Evolutionary conservation across 805 yeast genomes (phyloP), one percentile per base, ranked within the genome.

Genomic region (Komagataella pastoris): DNA sequence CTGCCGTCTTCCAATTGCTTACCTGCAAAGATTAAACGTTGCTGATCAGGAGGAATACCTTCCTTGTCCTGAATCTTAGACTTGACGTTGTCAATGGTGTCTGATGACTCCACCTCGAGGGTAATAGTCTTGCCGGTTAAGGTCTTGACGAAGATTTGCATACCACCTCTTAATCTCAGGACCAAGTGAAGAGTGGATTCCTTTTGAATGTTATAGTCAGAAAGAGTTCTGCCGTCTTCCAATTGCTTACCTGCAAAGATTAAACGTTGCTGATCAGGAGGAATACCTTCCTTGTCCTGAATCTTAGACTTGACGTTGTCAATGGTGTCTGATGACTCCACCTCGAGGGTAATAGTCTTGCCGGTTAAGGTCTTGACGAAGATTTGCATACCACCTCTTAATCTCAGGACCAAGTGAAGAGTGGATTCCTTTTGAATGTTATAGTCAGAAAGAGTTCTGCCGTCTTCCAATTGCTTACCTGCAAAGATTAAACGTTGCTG

Each of bases 291-390:
- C 63, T 68, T 67, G 59, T 67, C 71, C 55, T 70, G 73, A 46
- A 69, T 68, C 61, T 70, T 69, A 36, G 71, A 62, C 63, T 69
- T 70, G 57, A 73, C 70, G 52, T 64, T 67, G 57, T 73, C 76
- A 47, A 67, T 66, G 47, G 77, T 66, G 65, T 70, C 74, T 3
- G 74, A 70, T n/a, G 74, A 69, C 54, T 70, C 74, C 19, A 70
- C 97, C 81, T 89, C 97, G 68, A 89, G 84, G 80, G 97, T 89
- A 77, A 89, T 89, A 72, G 96, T 85, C 80, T 83, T 83, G 80
- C 89, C 89, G 61, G 89, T 83, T 71, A 83, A 78, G 70, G 89
- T 83, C 74, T 83, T 83, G 73, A 84, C 89, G 76, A 83, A 83
- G 74, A 76, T 76, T 68, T 76, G 81, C 81, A 76, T 76, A 58